Conservation (phyloP, 805 yeast genomes). For the Saturnispora zaruensis region DNA sequence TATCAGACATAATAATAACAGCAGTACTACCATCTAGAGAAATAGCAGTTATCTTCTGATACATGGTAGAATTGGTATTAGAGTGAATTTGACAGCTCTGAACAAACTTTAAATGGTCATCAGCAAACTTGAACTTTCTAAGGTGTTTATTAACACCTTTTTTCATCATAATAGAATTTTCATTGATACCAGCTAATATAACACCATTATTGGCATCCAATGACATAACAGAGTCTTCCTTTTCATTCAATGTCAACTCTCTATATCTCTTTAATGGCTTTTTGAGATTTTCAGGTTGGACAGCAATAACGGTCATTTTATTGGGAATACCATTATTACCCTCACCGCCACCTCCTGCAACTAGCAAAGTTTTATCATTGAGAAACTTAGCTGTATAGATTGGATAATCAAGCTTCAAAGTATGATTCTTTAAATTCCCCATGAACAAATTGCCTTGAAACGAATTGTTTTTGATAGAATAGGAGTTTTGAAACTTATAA, state of each 20-base stretch:
- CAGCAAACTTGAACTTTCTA: slow-evolving; percentile 51
- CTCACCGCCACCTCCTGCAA: slow-evolving; percentile 95
- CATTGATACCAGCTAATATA: slow-evolving; percentile 72
- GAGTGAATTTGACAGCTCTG: slow-evolving; percentile 53
- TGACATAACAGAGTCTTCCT: slow-evolving; percentile 86
- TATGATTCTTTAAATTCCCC: slow-evolving; percentile 11
- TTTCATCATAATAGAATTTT: slow-evolving; percentile 47
- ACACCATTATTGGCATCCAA: slow-evolving; percentile 48
- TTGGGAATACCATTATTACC: slow-evolving; percentile 85
- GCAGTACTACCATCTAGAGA: slow-evolving; percentile 55
- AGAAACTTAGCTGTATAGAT: slow-evolving; percentile 71
- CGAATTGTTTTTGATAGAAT: no score
- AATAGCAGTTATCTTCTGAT: slow-evolving; percentile 53
- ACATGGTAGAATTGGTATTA: slow-evolving; percentile 42
- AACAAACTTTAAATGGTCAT: slow-evolving; percentile 52
- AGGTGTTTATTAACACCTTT: slow-evolving; percentile 62
- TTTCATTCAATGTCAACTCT: slow-evolving; percentile 42
- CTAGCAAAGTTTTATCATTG: slow-evolving; percentile 49
- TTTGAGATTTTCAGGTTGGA: slow-evolving; percentile 44
- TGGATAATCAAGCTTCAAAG: slow-evolving; percentile 53
- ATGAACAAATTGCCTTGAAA: not conserved
- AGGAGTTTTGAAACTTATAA: not conserved
- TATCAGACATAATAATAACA: slow-evolving; percentile 58
- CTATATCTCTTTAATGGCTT: slow-evolving; percentile 48
- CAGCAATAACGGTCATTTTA: slow-evolving; percentile 58